Evolutionary conservation across 495 filamentous ascomycete genomes (phyloP).

Genomic region (Penicillium turbatum): DNA sequence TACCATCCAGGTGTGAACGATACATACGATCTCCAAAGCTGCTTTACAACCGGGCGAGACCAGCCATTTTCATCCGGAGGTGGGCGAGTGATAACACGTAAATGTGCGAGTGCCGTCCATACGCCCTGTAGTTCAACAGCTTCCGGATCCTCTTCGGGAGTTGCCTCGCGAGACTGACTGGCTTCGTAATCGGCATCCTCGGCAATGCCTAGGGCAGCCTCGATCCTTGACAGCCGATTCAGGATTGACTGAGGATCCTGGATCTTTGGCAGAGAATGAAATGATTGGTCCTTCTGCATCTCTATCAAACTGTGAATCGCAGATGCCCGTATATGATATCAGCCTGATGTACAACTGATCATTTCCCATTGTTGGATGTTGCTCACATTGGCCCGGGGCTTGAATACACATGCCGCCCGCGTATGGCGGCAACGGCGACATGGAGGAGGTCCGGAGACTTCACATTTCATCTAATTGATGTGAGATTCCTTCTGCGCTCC

Average conservation of each 20-base stretch:
- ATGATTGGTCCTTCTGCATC: constrained; percentile 3
- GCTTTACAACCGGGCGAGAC: constrained; percentile 29
- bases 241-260: constrained; percentile 29
- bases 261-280: background rate
- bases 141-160: constrained; percentile 15
- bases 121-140: constrained; percentile 20
- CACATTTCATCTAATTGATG: constrained; percentile 36
- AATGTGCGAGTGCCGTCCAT: constrained; percentile 27
- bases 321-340: constrained; percentile 25
- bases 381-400: constrained; percentile 40
- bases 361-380: background rate
- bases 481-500: background rate
- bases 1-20: background rate
- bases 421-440: constrained; percentile 36
- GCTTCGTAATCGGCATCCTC: constrained; percentile 7
- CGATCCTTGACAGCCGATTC: constrained; percentile 35
- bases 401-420: constrained; percentile 36
- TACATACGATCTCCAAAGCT: constrained; percentile 36
- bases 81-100: constrained; percentile 28
- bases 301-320: constrained; percentile 24
- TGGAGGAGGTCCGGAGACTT: constrained; percentile 33
- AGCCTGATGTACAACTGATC: background rate
- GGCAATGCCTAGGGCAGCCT: constrained; percentile 31
- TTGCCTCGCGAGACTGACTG: background rate
- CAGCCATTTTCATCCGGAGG: constrained; percentile 29